Evolutionary conservation across 106 monocot genomes (phyloP), one percentile per base, ranked within the genome.

Genomic region (Acorus calamus): DNA sequence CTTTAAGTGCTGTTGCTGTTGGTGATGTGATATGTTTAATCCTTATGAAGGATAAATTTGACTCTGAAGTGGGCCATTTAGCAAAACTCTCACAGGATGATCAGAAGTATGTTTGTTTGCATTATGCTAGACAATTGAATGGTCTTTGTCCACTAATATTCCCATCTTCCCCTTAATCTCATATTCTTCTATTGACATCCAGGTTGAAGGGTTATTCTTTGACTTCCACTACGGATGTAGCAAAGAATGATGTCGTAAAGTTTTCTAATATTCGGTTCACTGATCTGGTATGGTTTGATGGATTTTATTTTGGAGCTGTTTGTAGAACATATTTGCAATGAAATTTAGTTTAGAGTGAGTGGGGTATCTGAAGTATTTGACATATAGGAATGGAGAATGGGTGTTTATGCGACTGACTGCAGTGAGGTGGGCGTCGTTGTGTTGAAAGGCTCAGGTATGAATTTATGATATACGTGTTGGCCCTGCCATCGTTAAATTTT

Each of bases 31-130:
- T 83, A 2, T 98, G 96, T 75, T 14, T 67, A 45, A 61, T 88
- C 61, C 80, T 98, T 56, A 75, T 83, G 10, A 91, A 91, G 76
- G 96, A 98, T 57, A 91, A 76, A 8, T 84, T 98, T 69, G 91
- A 91, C 57, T 81, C 74, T 70, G 77, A 70, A 65, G 77, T 87
- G 61, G 91, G 85, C 11, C 77, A 82, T 65, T 53, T 83, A 60
- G 61, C 84, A 69, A 88, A 81, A 62, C 62, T 83, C 60, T 64
- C 60, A 8, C 68, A 57, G 11, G 78, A 91, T 59, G 81, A 87
- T 62, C 60, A 51, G 49, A 83, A 64, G 84, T 87, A 85, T 59
- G 80, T 63, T 49, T 6, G 7, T 71, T 50, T 28, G 50, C 14
- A 46, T 62, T 45, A 46, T 62, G 46, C 42, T 44, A 55, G 51